These are phyloP conservation scores for Alloteropsis angusta DNA, from an alignment of 202 grass and related monocot species.

Conservation along the genomic window DNA sequence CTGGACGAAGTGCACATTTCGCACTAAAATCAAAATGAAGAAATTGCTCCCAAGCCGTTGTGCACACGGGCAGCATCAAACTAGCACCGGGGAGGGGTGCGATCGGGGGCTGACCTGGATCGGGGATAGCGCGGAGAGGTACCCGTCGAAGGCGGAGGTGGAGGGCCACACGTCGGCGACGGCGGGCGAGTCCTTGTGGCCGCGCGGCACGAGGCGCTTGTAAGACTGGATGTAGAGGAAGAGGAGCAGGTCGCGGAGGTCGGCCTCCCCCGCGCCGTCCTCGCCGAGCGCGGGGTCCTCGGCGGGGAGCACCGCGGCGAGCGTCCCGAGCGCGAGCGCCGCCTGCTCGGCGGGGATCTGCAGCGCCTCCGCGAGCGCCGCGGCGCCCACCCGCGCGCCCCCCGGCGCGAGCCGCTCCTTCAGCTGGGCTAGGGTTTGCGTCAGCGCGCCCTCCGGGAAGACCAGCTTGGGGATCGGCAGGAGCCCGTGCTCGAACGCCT, in stretches of 20 bases:
- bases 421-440: constrained; percentile 48
- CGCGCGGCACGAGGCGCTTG: constrained; percentile 77
- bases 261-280: constrained; percentile 35
- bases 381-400: constrained; percentile 36
- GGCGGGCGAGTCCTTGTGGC: constrained; percentile 72
- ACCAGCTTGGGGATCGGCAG: constrained; percentile 80
- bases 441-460: constrained; percentile 58
- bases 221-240: constrained; percentile 96
- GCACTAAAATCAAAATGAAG: background rate
- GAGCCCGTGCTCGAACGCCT: constrained; percentile 90
- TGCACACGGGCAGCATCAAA: background rate
- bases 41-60: background rate
- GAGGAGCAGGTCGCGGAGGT: constrained; percentile 70
- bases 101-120: constrained; percentile 65
- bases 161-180: constrained; percentile 92
- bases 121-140: constrained; percentile 77
- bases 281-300: constrained; percentile 31
- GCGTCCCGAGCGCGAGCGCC: constrained; percentile 59
- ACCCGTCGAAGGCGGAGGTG: constrained; percentile 92
- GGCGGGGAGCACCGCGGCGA: constrained; percentile 58
- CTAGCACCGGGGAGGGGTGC: background rate
- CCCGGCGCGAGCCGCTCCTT: constrained; percentile 37
- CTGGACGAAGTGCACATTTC: background rate
- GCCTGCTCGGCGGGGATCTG: constrained; percentile 84
- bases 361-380: constrained; percentile 57